Evolutionary conservation across 2,329 filamentous ascomycete species (phyloP).

Genomic region (Arthrocladium fulminans): DNA sequence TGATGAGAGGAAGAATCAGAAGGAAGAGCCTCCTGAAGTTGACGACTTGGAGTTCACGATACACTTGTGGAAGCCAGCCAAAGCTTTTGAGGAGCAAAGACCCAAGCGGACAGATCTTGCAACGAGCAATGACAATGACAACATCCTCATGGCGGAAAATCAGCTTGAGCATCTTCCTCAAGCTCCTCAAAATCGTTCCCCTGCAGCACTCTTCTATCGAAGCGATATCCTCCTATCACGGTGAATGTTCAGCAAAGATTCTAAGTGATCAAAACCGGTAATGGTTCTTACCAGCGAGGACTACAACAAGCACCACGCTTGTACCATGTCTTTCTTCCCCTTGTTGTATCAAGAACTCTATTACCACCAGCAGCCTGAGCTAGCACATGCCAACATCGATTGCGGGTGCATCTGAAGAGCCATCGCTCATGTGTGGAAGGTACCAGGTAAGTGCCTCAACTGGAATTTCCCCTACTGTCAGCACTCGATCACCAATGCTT

Average conservation of each 20-base stretch:
- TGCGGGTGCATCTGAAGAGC: too few species aligned
- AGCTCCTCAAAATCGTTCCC: constrained; percentile 3
- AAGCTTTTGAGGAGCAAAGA: not conserved
- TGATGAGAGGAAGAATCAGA: not conserved
- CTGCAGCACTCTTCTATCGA: not conserved
- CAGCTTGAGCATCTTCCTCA: constrained; percentile 1
- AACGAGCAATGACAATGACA: not conserved
- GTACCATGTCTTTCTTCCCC: too few species aligned
- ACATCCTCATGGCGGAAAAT: constrained; percentile 1
- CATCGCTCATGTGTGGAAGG: too few species aligned
- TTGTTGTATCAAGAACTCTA: too few species aligned
- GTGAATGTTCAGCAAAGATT: not conserved
- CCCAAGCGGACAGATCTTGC: not conserved
- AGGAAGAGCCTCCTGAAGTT: not conserved
- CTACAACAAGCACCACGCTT: not conserved
- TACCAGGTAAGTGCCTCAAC: too few species aligned
- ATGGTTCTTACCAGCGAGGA: too few species aligned
- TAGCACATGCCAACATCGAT: too few species aligned
- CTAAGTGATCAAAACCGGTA: too few species aligned
- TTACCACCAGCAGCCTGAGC: too few species aligned
- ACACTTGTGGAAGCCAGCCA: not conserved
- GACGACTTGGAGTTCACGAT: not conserved
- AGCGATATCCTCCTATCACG: not conserved
- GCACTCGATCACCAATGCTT: too few species aligned
- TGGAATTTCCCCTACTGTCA: too few species aligned